Conservation (phyloP, 495 filamentous ascomycete species). For the Penicillium waksmanii region DNA sequence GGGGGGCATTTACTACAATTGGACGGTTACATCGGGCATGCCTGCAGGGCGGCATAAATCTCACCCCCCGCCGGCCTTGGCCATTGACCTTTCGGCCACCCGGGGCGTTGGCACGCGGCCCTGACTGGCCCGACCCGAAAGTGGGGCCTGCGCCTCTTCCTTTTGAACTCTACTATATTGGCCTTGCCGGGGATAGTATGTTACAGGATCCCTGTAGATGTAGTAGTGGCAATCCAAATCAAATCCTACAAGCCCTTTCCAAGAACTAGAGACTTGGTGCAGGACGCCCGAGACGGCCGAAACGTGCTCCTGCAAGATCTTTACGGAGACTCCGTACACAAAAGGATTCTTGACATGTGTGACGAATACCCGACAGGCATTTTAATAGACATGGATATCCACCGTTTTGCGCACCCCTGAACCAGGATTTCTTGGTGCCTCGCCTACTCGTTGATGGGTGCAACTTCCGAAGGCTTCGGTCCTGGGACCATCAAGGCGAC, state of each 20-base stretch:
- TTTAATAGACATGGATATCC: constrained; percentile 5
- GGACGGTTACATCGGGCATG: constrained; percentile 2
- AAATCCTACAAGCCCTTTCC: not conserved
- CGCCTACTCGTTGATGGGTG: constrained; percentile 3
- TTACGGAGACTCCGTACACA: too few species aligned
- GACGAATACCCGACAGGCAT: not conserved
- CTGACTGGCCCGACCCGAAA: constrained; percentile 8
- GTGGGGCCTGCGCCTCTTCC: not conserved
- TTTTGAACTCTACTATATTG: not conserved
- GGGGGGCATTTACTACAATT: constrained; percentile 1
- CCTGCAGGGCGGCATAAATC: not conserved
- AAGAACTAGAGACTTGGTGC: not conserved
- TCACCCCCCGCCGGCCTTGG: not conserved
- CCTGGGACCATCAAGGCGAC: constrained; percentile 23
- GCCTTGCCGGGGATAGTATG: not conserved
- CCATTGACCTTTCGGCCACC: not conserved
- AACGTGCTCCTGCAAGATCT: too few species aligned
- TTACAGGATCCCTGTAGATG: constrained; percentile 6
- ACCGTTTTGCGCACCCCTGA: not conserved
- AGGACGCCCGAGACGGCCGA: too few species aligned
- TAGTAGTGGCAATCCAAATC: not conserved
- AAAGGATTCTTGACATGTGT: too few species aligned
- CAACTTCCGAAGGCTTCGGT: constrained; percentile 11
- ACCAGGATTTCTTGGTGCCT: not conserved
- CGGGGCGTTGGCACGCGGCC: not conserved